Evolutionary conservation across 106 monocot genomes (phyloP), one percentile per base, ranked within the genome.

Genomic region (Platanthera guangdongensis): DNA sequence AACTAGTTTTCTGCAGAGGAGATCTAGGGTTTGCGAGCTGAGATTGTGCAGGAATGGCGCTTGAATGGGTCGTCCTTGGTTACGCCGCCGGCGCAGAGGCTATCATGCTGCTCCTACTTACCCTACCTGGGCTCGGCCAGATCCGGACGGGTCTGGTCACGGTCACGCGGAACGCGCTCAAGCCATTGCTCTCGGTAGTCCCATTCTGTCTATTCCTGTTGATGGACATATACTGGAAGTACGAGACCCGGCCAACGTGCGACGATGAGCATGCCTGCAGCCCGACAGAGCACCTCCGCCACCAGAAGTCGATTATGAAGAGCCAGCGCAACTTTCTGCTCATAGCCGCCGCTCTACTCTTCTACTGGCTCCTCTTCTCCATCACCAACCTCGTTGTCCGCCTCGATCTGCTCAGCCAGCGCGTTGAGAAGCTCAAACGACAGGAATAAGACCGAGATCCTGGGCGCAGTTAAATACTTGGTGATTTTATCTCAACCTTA

Each of bases 171-270:
- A 76, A 78, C 80, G 83, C 90, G 51, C 88, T 94, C 54, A 94
- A 88, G 83, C 94, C 94, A 30, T 48, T 94, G 80, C 81, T 94
- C 8, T 83, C 94, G 67, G 86, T 94, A 54, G 80, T 94, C 1
- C 94, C 94, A 28, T 94, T 94, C 86, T 93, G 93, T 67, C 83
- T 93, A 32, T 93, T 93, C 75, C 86, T 90, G 9, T 71, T 94
- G 18, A 80, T 94, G 88, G 94, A 94, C 79, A 90, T 90, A 67
- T 93, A 93, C 81, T 93, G 93, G 93, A 93, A 93, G 88, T 93
- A 93, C 84, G 90, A 93, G 84, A 90, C 78, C n/a, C 84, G 88
- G 3, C 86, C 85, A 16, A 83, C 75, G 62, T 94, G 94, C 83
- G 84, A 80, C 55, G 55, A 83, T 39, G 86, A 88, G 78, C 86